Evolutionary conservation across 495 filamentous ascomycete genomes (phyloP), one percentile per base, ranked within the genome.

Genomic region (Penicillium goetzii): DNA sequence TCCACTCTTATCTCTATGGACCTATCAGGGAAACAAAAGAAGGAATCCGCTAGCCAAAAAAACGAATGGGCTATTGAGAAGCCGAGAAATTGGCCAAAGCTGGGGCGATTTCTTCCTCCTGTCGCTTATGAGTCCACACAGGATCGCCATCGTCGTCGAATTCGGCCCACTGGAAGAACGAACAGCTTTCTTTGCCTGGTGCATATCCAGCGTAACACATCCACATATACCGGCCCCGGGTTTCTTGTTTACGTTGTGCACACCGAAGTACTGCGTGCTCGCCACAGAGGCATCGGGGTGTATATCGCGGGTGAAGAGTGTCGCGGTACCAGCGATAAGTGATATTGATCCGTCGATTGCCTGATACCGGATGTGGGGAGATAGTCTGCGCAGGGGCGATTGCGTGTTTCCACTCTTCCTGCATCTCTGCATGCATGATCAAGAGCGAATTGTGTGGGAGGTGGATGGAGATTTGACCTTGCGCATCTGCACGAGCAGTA

Each of bases 371-470:
- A 75, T 99, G 95, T 14, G 89, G 90, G 59, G 90, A 89, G 51
- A 97, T 88, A 3, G 87, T 83, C 58, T 83, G 83, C 0, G 90
- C 87, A 0, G 93, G 89, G 0, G 84, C 77, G 50, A 99, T 90
- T 61, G 85, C 76, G 62, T 90, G 82, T 63, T 83, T 84, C 79
- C 83, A 86, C 70, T 82, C 77, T 47, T 85, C 82, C 58, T 84
- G 81, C 80, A 82, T 93, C 61, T 95, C 92, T 1, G 93, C 92
- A 71, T 97, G 92, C 95, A 99, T 99, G 5, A 97, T 78, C 0
- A 99, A 78, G 2, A 99, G 83, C 0, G 91, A 93, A 72, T 97
- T 98, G 75, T 99, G 95, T 1, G 93, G 93, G 0, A 98, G 86
- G 71, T 95, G 91, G 58, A 99, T 91, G 4, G 91, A 84, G 45